Evolutionary conservation across 768 basidiomycete species (phyloP).

Genomic region (Tephrocybe sp.): DNA sequence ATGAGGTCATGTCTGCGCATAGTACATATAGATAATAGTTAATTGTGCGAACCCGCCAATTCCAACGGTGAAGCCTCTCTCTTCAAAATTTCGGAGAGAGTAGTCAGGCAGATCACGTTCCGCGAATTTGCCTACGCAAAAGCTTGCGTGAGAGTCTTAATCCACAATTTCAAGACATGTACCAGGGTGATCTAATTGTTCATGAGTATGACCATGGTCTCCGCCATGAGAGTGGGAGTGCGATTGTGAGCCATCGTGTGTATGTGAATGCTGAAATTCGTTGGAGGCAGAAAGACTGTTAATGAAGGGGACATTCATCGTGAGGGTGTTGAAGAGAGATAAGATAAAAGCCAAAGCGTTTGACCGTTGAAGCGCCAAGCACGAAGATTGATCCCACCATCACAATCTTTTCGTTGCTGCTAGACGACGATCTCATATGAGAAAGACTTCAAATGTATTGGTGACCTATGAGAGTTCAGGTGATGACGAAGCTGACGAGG

Average conservation of each 20-base stretch:
- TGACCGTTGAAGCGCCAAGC: background rate
- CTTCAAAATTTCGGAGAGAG: conserved; percentile 77
- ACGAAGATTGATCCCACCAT: too few relatives aligned
- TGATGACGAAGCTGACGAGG: conserved; percentile 34
- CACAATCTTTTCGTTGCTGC: too few relatives aligned
- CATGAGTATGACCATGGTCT: conserved; percentile 96
- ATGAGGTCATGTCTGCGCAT: conserved; percentile 1
- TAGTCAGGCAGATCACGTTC: conserved; percentile 95
- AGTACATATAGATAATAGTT: background rate
- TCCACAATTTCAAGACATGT: conserved; percentile 14
- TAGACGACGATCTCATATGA: conserved; percentile 27
- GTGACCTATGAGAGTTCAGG: conserved; percentile 56
- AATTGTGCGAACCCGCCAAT: conserved; percentile 89
- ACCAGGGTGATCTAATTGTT: conserved; percentile 90
- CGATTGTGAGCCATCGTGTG: conserved; percentile 48
- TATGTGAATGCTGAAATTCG: conserved; percentile 39
- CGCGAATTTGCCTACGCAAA: conserved; percentile 73
- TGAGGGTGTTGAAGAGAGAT: background rate
- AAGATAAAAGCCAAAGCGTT: background rate
- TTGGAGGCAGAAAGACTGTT: conserved; percentile 51
- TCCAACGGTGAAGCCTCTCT: conserved; percentile 96
- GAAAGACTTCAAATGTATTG: conserved; percentile 32
- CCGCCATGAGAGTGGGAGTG: conserved; percentile 53
- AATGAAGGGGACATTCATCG: conserved; percentile 74
- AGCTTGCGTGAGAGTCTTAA: background rate